Evolutionary conservation across 164 flowering plant genomes (phyloP).

Genomic region (Liquidambar formosana): DNA sequence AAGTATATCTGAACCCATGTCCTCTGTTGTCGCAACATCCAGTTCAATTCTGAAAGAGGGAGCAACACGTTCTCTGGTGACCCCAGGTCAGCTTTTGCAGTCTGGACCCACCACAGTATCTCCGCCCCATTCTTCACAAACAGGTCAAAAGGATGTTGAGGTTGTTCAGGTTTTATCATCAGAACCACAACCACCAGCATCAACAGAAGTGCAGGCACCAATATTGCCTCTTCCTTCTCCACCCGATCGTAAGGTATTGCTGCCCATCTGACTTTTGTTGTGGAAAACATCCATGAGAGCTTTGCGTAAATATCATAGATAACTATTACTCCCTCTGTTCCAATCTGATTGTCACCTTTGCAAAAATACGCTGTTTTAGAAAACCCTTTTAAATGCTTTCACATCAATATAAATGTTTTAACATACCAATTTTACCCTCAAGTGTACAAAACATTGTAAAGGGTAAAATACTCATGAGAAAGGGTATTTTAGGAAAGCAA

Average conservation of each 20-base stretch:
- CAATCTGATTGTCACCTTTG: too few relatives aligned
- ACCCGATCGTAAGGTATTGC: background rate
- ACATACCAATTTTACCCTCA: too few relatives aligned
- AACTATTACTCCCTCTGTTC: too few relatives aligned
- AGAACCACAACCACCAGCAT: background rate
- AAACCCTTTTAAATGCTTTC: too few relatives aligned
- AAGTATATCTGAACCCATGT: background rate
- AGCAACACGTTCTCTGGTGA: constrained; percentile 18
- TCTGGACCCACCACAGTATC: constrained; percentile 14
- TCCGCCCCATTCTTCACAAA: constrained; percentile 18
- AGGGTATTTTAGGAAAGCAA: too few relatives aligned
- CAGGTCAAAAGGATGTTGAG: constrained; percentile 23
- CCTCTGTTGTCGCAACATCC: constrained; percentile 11
- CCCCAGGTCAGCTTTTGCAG: constrained; percentile 29
- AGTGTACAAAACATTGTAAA: too few relatives aligned
- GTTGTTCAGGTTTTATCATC: constrained; percentile 23
- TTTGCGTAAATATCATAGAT: too few relatives aligned
- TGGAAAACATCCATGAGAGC: too few relatives aligned
- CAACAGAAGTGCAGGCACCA: background rate
- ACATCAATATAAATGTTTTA: too few relatives aligned
- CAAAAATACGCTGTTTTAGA: too few relatives aligned
- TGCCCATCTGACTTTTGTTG: too few relatives aligned
- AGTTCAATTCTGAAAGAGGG: constrained; percentile 3
- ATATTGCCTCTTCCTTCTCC: background rate
- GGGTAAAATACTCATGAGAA: too few relatives aligned